These are phyloP conservation scores for Rhizopogon vinicolor DNA, from an alignment of 768 basidiomycete genomes.

Conservation along the genomic window DNA sequence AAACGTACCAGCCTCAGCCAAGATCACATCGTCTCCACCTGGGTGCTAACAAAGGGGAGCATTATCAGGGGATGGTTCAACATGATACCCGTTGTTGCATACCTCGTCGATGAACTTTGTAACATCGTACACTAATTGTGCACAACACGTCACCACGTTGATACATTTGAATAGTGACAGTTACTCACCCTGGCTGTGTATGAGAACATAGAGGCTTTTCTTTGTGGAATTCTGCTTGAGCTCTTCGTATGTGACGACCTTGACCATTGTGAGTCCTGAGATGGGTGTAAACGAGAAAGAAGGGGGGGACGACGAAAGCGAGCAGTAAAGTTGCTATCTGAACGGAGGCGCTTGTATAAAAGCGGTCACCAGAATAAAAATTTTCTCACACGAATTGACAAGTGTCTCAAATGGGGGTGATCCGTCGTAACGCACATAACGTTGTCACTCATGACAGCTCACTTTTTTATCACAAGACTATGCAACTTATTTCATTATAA, in stretches of 20 bases:
- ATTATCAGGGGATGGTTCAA: not conserved
- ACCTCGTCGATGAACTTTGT: slow-evolving; percentile 96
- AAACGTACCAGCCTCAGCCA: slow-evolving; percentile 83
- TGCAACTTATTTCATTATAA: not conserved
- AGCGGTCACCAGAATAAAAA: not conserved
- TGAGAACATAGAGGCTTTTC: slow-evolving; percentile 74
- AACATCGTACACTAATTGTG: slow-evolving; percentile 76
- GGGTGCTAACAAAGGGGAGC: slow-evolving; percentile 59
- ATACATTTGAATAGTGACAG: not conserved
- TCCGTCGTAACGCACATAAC: too few species aligned
- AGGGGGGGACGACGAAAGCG: slow-evolving; percentile 16
- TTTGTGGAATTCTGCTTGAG: slow-evolving; percentile 74
- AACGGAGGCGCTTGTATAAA: slow-evolving; percentile 4
- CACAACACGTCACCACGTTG: not conserved
- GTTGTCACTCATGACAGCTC: too few species aligned
- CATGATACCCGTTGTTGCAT: slow-evolving; percentile 8
- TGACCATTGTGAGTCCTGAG: slow-evolving; percentile 33
- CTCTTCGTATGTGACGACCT: slow-evolving; percentile 64
- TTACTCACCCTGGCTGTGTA: slow-evolving; percentile 75
- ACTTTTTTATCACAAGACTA: too few species aligned
- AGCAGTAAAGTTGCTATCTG: slow-evolving; percentile 21
- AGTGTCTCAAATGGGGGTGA: not conserved
- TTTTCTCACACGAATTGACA: slow-evolving; percentile 7
- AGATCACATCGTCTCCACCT: slow-evolving; percentile 96
- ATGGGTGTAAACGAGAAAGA: slow-evolving; percentile 7